Percentiles rank a stretch among this genome's conserved stretches.
These are phyloP conservation scores for Silene latifolia DNA, from an alignment of 148 eudicot species.

Conservation along the genomic window DNA sequence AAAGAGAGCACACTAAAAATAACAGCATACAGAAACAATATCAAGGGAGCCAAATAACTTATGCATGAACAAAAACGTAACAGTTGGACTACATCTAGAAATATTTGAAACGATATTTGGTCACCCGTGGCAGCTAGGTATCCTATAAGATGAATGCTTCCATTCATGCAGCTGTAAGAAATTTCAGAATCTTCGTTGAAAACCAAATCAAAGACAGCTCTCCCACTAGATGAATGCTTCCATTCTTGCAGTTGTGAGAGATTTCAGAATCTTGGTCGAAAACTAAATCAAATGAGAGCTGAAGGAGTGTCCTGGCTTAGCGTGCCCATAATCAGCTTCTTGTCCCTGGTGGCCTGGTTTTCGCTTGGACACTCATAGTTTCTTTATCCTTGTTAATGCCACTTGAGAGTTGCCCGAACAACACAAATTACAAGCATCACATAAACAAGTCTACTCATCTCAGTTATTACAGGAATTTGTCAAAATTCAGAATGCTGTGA, in stretches of 20 bases:
- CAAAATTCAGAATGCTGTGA: conserved; percentile 35
- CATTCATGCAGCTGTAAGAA: conserved; percentile 56
- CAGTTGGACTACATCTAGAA: too few relatives aligned
- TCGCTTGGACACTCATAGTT: too few relatives aligned
- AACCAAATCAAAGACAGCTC: conserved; percentile 32
- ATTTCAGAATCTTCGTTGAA: conserved; percentile 70
- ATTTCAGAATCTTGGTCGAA: conserved; percentile 70
- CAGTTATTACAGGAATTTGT: conserved; percentile 14
- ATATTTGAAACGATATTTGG: conserved; percentile 4
- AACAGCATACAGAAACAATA: too few relatives aligned
- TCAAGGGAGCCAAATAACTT: too few relatives aligned
- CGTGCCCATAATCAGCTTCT: conserved; percentile 48
- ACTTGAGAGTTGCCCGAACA: too few relatives aligned
- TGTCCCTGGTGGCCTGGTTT: conserved; percentile 22
- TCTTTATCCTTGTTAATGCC: too few relatives aligned
- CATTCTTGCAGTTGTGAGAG: conserved; percentile 58
- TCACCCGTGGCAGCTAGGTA: conserved; percentile 23
- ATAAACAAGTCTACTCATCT: too few relatives aligned
- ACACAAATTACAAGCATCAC: too few relatives aligned
- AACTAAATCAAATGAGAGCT: conserved; percentile 56
- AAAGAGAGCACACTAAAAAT: too few relatives aligned
- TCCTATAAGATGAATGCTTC: conserved; percentile 66
- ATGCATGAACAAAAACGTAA: too few relatives aligned
- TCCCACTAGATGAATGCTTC: conserved; percentile 64
- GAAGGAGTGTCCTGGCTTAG: conserved; percentile 49